Evolutionary conservation across 208 protist genomes (phyloP).

Genomic region (Kentomonas sorsogonicus): DNA sequence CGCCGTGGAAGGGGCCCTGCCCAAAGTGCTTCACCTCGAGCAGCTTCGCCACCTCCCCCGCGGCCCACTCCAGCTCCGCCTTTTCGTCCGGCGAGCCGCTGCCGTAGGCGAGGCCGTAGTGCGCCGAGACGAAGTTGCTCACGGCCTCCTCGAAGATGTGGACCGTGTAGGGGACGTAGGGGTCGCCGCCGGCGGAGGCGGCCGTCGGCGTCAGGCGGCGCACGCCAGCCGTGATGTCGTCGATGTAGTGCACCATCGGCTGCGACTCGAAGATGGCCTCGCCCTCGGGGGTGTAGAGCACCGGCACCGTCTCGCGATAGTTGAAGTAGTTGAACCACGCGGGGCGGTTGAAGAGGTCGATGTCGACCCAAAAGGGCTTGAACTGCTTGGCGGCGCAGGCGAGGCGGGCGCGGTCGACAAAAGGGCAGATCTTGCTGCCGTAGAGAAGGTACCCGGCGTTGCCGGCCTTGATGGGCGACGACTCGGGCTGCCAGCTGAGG

Average conservation of each 20-base stretch:
- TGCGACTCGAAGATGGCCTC: constrained; percentile 60
- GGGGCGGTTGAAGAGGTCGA: constrained; percentile 35
- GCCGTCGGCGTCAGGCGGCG: constrained; percentile 26
- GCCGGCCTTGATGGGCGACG: constrained; percentile 20
- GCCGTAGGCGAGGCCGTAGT: constrained; percentile 16
- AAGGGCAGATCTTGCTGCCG: constrained; percentile 42
- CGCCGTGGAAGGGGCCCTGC: constrained; percentile 64
- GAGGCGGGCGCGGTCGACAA: constrained; percentile 50
- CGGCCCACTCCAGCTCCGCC: constrained; percentile 42
- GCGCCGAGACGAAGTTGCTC: constrained; percentile 24
- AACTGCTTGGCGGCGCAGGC: constrained; percentile 35
- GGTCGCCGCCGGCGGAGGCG: constrained; percentile 37
- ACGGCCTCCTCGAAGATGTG: constrained; percentile 31
- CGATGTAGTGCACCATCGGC: constrained; percentile 60
- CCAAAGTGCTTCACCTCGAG: constrained; percentile 38
- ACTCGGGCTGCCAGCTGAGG: constrained; percentile 31
- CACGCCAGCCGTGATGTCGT: constrained; percentile 17
- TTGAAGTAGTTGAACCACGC: constrained; percentile 67
- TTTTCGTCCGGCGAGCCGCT: constrained; percentile 22
- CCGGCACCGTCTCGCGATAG: constrained; percentile 56
- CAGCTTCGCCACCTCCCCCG: constrained; percentile 42
- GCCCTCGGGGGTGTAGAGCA: constrained; percentile 42
- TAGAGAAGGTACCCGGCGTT: constrained; percentile 49
- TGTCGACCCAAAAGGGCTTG: constrained; percentile 29
- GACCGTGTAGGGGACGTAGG: constrained; percentile 41